These are phyloP conservation scores for Hordeum pubiflorum DNA, from an alignment of 202 grass and related monocot species.

Conservation along the genomic window DNA sequence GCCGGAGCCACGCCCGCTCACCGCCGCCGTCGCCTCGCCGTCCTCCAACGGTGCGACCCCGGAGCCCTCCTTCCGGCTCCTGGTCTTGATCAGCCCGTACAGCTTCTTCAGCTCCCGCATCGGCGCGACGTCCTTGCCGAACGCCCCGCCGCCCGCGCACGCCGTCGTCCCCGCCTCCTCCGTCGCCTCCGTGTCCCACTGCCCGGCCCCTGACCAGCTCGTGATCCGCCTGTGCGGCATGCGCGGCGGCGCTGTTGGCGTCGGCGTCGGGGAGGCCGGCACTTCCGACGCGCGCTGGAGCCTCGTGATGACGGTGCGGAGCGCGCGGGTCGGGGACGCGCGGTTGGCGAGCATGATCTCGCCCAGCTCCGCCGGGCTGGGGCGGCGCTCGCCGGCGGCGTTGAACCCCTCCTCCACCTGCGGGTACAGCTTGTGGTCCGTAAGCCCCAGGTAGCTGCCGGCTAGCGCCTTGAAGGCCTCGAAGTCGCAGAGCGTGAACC, in stretches of 20 bases:
- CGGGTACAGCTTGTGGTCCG: slow-evolving; percentile 79
- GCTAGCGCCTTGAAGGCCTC: slow-evolving; percentile 75
- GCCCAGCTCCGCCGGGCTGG: slow-evolving; percentile 81
- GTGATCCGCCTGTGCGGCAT: slow-evolving; percentile 11
- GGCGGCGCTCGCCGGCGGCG: slow-evolving; percentile 42
- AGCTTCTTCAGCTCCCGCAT: slow-evolving; percentile 83
- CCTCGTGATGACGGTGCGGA: slow-evolving; percentile 65
- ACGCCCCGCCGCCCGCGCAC: slow-evolving; percentile 3
- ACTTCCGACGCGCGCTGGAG: slow-evolving; percentile 30
- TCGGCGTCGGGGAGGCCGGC: not conserved
- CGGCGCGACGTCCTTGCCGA: slow-evolving; percentile 46
- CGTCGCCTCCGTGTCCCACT: not conserved
- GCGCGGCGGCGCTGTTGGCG: not conserved
- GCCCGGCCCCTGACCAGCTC: not conserved
- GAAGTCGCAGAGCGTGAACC: slow-evolving; percentile 86
- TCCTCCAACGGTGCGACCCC: not conserved
- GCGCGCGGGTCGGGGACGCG: slow-evolving; percentile 60
- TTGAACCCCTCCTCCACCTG: slow-evolving; percentile 82
- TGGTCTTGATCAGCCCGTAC: slow-evolving; percentile 71
- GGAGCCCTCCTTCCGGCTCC: slow-evolving; percentile 56
- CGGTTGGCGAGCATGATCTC: slow-evolving; percentile 93
- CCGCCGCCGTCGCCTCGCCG: not conserved
- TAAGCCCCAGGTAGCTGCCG: slow-evolving; percentile 69
- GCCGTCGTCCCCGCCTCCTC: not conserved
- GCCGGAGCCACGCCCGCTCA: not conserved